Conservation (phyloP, 768 basidiomycete species). For the Mycena venus region DNA sequence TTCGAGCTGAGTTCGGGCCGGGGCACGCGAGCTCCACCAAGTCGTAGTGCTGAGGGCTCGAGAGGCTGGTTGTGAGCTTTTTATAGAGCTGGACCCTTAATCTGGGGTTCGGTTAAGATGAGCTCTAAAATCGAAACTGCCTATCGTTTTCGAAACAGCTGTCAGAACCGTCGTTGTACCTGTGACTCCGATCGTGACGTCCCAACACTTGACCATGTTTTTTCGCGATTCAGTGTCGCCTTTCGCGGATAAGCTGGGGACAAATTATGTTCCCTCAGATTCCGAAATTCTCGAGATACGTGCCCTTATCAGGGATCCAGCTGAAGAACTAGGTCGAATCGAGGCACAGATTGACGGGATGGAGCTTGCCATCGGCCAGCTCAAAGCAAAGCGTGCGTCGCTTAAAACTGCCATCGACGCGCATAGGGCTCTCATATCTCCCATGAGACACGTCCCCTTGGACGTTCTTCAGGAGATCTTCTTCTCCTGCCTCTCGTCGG, state of each 20-base stretch:
- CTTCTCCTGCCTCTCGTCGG: background rate
- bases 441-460: conserved; percentile 5
- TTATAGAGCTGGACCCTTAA: too few species aligned
- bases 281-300: background rate
- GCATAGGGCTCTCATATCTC: background rate
- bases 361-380: background rate
- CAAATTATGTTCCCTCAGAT: background rate
- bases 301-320: background rate
- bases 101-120: too few species aligned
- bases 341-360: background rate
- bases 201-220: too few species aligned
- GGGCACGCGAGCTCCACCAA: too few species aligned
- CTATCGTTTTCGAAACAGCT: too few species aligned
- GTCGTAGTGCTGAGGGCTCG: too few species aligned
- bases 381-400: background rate
- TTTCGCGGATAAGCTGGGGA: background rate
- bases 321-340: background rate
- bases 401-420: conserved; percentile 6
- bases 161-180: too few species aligned
- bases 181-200: too few species aligned
- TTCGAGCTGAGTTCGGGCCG: too few species aligned
- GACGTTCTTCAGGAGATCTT: conserved; percentile 24
- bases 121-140: too few species aligned
- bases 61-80: too few species aligned
- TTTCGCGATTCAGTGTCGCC: background rate